Base-by-base conservation (phyloP, 2,329 filamentous ascomycete species). In the Beauveria caledonica region DNA sequence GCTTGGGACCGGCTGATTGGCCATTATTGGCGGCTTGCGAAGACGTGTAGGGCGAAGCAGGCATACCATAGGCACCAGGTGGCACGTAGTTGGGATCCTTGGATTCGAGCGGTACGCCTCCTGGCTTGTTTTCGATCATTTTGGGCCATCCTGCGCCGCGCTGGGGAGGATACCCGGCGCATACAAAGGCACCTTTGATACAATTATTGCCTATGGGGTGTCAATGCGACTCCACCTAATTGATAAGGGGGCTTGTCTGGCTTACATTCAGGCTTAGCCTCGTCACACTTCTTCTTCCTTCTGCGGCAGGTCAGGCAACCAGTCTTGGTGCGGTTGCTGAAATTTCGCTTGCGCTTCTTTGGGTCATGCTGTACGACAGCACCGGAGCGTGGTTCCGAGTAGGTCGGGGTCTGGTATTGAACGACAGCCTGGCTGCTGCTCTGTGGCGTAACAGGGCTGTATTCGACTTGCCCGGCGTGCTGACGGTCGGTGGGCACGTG, bases 251-350 rank as follows among this genome's bases (percentile, higher is more conserved):
- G 13, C 36, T 27, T 23, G 19, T n/a, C 17, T 13, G 15, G 79
- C 89, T 80, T 80, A 95, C 94, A 97, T 73, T 91, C 86, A 27
- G 94, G 94, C 73, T 96, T 95, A 58, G 83, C 84, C 77, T 97
- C 94, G 71, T 97, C 93, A 70, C 94, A 97, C 76, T 97, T 97
- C 85, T 97, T 97, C 82, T 97, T 97, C 62, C 93, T 84, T 70
- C 85, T 85, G 62, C 93, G 83, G 72, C 93, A 97, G 6, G 93
- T 97, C 74, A 96, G 85, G 72, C 93, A 97, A 36, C 92, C 92
- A 10, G 92, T 97, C 76, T 97, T 97, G 21, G 93, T 97, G 62
- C 93, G 84, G 73, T 97, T 96, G 76, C 91, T 96, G 69, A 97
- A 97, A 69, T 90, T 90, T 44, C 87, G 81, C 73, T 90, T 90